Evolutionary conservation across 352 stramenopile species (phyloP).

Genomic region (Phytophthora sojae): DNA sequence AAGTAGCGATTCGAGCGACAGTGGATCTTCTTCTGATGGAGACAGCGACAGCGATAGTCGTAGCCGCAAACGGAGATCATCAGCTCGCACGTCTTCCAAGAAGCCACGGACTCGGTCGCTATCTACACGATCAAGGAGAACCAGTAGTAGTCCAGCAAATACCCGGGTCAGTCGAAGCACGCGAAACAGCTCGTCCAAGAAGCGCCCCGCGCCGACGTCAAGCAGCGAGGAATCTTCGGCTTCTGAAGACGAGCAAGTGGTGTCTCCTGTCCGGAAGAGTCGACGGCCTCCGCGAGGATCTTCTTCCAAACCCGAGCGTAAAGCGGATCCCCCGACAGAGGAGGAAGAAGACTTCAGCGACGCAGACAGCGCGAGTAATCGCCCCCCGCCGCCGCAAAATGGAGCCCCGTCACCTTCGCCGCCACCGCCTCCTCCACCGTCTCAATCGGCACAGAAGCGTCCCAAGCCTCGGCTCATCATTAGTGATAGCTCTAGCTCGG

Average conservation of each 20-base stretch:
- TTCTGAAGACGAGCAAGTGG: constrained; percentile 28
- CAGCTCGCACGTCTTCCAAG: constrained; percentile 21
- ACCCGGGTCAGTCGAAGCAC: constrained; percentile 26
- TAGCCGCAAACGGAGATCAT: constrained; percentile 32
- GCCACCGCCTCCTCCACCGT: constrained; percentile 38
- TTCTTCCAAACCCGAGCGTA: constrained; percentile 12
- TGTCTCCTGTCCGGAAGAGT: constrained; percentile 34
- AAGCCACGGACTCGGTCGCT: constrained; percentile 26
- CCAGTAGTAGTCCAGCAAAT: constrained; percentile 9
- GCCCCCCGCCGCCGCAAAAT: constrained; percentile 20
- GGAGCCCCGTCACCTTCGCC: constrained; percentile 23
- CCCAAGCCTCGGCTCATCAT: constrained; percentile 51
- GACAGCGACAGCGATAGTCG: constrained; percentile 51
- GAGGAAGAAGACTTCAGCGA: constrained; percentile 30
- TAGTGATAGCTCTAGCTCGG: constrained; percentile 76
- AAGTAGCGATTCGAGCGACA: constrained; percentile 66
- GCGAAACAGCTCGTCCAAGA: constrained; percentile 32
- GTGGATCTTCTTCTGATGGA: constrained; percentile 45
- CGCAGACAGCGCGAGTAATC: constrained; percentile 18
- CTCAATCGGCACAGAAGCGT: constrained; percentile 35
- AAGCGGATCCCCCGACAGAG: constrained; percentile 27
- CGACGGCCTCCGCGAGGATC: constrained; percentile 15
- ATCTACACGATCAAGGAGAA: constrained; percentile 27
- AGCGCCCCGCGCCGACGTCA: constrained; percentile 30
- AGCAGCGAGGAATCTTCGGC: constrained; percentile 34